phyloP scores from a whole-genome alignment of 768 basidiomycete species.

The Psilocybe tampanensis region DNA sequence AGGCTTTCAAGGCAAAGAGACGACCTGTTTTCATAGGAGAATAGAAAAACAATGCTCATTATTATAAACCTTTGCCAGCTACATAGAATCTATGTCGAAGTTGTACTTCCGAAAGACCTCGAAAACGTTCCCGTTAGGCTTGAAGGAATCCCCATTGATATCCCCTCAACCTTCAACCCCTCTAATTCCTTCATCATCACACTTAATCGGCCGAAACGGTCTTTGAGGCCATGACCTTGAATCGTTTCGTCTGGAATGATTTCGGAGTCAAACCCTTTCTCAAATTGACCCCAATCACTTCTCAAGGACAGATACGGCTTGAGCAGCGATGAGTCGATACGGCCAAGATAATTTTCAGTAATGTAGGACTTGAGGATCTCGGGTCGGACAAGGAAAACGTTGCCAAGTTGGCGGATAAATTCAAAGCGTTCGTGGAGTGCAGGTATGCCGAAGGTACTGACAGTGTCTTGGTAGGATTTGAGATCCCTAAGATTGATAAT shows the following conservation, averaged over 20 bases:
- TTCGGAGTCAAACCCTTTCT: slow-evolving; percentile 70
- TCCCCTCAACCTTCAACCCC: slow-evolving; percentile 62
- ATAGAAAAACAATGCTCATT: slow-evolving; percentile 47
- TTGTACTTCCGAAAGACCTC: slow-evolving; percentile 42
- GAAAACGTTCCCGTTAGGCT: slow-evolving; percentile 59
- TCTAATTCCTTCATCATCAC: slow-evolving; percentile 90
- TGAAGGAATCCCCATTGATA: slow-evolving; percentile 57
- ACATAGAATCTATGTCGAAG: slow-evolving; percentile 12
- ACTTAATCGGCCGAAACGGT: slow-evolving; percentile 74
- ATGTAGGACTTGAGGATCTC: slow-evolving; percentile 96
- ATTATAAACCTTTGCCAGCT: too few species aligned
- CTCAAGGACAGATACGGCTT: slow-evolving; percentile 90
- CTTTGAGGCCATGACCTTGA: slow-evolving; percentile 51
- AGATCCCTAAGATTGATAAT: slow-evolving; percentile 70
- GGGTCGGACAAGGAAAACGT: slow-evolving; percentile 94
- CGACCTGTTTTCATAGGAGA: slow-evolving; percentile 80
- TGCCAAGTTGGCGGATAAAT: slow-evolving; percentile 96
- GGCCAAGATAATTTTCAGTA: slow-evolving; percentile 89
- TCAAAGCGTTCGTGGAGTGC: slow-evolving; percentile 94
- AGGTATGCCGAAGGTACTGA: slow-evolving; percentile 80
- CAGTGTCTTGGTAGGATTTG: slow-evolving; percentile 92
- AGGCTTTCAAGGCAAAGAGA: slow-evolving; percentile 87
- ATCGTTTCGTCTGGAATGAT: slow-evolving; percentile 40
- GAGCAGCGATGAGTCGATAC: slow-evolving; percentile 84
- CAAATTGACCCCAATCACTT: slow-evolving; percentile 88